Base-by-base conservation (phyloP, 1,284 basidiomycete genomes). In the Malassezia obtusa region DNA sequence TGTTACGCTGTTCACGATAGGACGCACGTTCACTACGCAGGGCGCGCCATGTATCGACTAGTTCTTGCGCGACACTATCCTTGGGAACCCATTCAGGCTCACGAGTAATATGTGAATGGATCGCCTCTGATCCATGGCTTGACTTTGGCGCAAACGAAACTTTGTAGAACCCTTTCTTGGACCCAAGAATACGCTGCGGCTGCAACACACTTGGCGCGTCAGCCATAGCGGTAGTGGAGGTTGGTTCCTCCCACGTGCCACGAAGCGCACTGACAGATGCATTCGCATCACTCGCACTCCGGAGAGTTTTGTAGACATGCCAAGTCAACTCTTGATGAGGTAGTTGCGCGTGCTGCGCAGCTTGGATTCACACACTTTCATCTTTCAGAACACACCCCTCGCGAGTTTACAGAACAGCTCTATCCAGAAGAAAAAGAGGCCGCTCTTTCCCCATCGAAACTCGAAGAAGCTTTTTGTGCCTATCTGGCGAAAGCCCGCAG, bases 301-400 rank as follows among this genome's bases (percentile, higher is more conserved):
- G 92, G 92, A 28, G 84, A 94, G 71, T 98, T 95, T 77, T 96
- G 92, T 78, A 84, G 83, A 60, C 94, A 98, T 74, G 92, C 89
- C 8, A 73, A 75, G 3, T 84, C 85, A 5, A 78, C 79, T 0
- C 79, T 98, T 21, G 83, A 89, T 59, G 81, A 86, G 2, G 84
- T 91, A 14, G 84, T 94, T 0, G 70, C 78, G 5, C 83, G 84
- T 61, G 91, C 94, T 10, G 83, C 89, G 50, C 69, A 76, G 2
- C 80, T 85, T 71, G 82, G 84, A 0, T 98, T 96, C 73, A 78
- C 80, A 52, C 79, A 86, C 0, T 96, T 85, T 69, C 89, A 90
- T 4, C 78, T 98, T 52, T 87, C 84, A n/a, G 92, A 98, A 75
- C 94, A 98, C 75, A 85, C 86, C 40, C 92, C 92, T 1, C 82